These are phyloP conservation scores for Paxillus rubicundulus DNA, from an alignment of 768 basidiomycete genomes.

Conservation along the genomic window DNA sequence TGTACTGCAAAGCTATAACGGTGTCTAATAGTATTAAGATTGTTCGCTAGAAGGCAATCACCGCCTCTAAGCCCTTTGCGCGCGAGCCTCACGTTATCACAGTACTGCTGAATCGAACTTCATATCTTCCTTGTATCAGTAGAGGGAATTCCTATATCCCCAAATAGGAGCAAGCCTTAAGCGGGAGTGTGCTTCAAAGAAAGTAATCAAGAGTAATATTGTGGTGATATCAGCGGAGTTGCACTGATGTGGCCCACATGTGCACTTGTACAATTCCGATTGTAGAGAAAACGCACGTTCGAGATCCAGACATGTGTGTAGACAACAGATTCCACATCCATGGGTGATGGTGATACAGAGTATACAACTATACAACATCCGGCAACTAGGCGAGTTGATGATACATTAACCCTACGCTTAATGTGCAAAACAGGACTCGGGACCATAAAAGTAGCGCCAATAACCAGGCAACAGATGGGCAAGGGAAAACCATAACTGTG, in stretches of 20 bases:
- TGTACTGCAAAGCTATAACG: too few species aligned
- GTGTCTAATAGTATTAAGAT: too few species aligned
- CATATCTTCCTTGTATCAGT: background rate
- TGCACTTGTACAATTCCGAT: background rate
- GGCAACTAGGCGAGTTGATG: too few species aligned
- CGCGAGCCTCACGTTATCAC: too few species aligned
- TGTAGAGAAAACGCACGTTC: background rate
- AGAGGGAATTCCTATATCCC: too few species aligned
- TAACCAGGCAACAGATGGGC: constrained; percentile 31
- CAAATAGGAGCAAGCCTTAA: background rate
- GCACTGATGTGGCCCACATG: background rate
- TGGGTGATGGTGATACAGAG: background rate
- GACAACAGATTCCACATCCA: background rate
- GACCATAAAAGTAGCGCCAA: constrained; percentile 26
- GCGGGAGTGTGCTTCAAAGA: background rate
- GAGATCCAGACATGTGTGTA: background rate
- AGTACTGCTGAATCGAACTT: too few species aligned
- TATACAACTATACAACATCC: background rate
- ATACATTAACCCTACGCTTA: constrained; percentile 10
- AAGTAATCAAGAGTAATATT: background rate
- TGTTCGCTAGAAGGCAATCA: too few species aligned
- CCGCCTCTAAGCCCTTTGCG: too few species aligned
- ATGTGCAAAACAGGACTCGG: constrained; percentile 7
- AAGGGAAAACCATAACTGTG: constrained; percentile 32
- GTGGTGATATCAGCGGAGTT: background rate